A percentile compares a stretch with the other conserved stretches of the same genome.
phyloP scores from a whole-genome alignment of 2,329 filamentous ascomycete genomes.

The Allantophomopsis lycopodina region DNA sequence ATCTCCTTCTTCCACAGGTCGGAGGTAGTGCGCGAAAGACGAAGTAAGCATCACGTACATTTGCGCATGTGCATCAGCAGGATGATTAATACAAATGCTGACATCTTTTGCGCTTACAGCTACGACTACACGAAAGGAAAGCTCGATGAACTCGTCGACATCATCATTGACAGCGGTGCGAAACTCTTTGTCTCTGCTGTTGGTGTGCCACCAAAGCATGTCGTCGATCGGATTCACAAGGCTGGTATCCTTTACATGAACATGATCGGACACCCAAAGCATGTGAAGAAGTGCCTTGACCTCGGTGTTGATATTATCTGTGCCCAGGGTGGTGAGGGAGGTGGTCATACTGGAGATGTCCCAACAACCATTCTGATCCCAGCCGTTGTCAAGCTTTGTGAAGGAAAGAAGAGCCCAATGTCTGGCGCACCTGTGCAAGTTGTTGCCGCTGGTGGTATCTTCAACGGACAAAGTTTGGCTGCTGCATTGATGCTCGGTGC shows the following conservation, averaged over 20 bases:
- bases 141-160: conserved; percentile 76
- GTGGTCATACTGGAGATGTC: conserved; percentile 90
- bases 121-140: conserved; percentile 99
- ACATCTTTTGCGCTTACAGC: conserved; percentile 32
- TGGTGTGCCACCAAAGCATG: conserved; percentile 76
- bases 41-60: conserved; percentile 41
- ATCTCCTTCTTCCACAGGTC: conserved; percentile 86
- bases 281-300: conserved; percentile 90
- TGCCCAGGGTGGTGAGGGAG: conserved; percentile 94
- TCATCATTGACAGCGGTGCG: conserved; percentile 83
- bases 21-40: conserved; percentile 91
- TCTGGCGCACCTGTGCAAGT: conserved; percentile 83
- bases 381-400: conserved; percentile 69
- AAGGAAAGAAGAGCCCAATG: conserved; percentile 72
- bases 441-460: conserved; percentile 85
- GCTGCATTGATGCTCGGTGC: conserved; percentile 89
- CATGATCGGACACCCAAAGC: conserved; percentile 99
- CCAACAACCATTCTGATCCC: conserved; percentile 77
- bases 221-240: conserved; percentile 84
- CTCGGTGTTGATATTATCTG: conserved; percentile 93
- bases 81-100: conserved; percentile 1
- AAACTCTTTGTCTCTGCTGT: conserved; percentile 95
- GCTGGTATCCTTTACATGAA: conserved; percentile 94
- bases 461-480: conserved; percentile 82
- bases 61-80: conserved; percentile 1